phyloP scores from a whole-genome alignment of 108 stramenopile genomes.

The Skeletonema menzelii region DNA sequence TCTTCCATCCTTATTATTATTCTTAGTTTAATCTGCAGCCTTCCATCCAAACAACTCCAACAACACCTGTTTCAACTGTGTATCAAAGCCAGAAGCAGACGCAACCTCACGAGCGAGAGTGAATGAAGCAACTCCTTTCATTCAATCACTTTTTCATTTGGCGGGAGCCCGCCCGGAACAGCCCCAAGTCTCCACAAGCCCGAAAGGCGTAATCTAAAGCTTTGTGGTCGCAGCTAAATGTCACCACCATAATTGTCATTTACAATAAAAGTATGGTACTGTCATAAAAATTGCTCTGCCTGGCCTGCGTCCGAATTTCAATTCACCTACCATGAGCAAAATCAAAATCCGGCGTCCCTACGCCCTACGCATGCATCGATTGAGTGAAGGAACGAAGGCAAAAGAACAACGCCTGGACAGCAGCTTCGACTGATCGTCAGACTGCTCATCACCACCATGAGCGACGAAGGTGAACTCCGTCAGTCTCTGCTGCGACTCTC shows the following conservation, averaged over 20 bases:
- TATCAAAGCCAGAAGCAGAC: too few species aligned
- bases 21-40: not conserved
- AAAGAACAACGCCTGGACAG: too few species aligned
- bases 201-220: not conserved
- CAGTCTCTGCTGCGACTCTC: not conserved
- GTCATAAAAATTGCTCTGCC: not conserved
- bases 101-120: too few species aligned
- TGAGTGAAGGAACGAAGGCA: too few species aligned
- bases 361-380: too few species aligned
- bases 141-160: too few species aligned
- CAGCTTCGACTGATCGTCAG: not conserved
- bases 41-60: too few species aligned
- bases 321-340: not conserved
- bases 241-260: too few species aligned
- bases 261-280: too few species aligned
- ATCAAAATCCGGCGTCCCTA: not conserved
- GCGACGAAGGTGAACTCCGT: not conserved
- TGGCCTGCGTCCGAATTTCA: not conserved
- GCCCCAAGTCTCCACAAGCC: not conserved
- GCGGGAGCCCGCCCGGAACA: not conserved
- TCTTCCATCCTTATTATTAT: not conserved
- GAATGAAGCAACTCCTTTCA: too few species aligned
- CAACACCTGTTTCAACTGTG: too few species aligned
- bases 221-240: too few species aligned
- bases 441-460: not conserved